Evolutionary conservation across 1,139 yeast species (phyloP).

Genomic region (Scheffersomyces parashehatae): DNA sequence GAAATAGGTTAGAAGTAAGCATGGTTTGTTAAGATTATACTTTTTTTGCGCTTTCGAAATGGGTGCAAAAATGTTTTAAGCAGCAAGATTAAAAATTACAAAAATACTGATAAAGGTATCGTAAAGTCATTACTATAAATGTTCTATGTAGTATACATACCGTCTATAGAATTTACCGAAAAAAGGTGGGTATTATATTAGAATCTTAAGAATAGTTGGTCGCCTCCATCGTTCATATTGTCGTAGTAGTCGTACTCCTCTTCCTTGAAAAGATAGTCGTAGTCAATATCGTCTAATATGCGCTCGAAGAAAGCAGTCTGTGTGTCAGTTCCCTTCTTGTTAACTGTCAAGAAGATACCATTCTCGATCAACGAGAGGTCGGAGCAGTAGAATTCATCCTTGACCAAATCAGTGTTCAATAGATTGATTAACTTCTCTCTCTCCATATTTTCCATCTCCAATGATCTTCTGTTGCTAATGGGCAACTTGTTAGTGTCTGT

Average conservation of each 20-base stretch:
- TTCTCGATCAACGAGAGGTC: constrained; percentile 24
- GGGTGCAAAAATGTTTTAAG: too few species aligned
- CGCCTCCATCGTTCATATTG: neutral
- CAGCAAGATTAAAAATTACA: too few species aligned
- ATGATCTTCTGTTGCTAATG: constrained; percentile 24
- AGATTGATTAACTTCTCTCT: constrained; percentile 10
- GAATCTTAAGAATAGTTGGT: neutral
- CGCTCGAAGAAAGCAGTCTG: constrained; percentile 4
- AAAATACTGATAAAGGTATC: too few species aligned
- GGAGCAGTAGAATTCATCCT: constrained; percentile 3
- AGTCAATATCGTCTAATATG: constrained; percentile 20
- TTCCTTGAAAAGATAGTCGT: constrained; percentile 15
- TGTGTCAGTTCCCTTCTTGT: constrained; percentile 1
- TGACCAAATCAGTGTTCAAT: constrained; percentile 4
- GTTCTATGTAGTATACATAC: too few species aligned
- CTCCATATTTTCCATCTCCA: constrained; percentile 26
- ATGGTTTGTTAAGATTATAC: too few species aligned
- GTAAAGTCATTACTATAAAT: too few species aligned
- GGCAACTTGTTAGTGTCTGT: constrained; percentile 15
- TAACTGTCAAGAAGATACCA: constrained; percentile 23
- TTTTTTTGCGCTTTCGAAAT: too few species aligned
- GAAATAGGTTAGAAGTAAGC: too few species aligned
- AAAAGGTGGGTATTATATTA: neutral
- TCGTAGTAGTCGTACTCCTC: constrained; percentile 18
- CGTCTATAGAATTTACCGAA: too few species aligned